A percentile compares a stretch with the other conserved stretches of the same genome.
These are phyloP conservation scores for Parathielavia hyrcaniae DNA, from an alignment of 495 filamentous ascomycete genomes.

Conservation along the genomic window DNA sequence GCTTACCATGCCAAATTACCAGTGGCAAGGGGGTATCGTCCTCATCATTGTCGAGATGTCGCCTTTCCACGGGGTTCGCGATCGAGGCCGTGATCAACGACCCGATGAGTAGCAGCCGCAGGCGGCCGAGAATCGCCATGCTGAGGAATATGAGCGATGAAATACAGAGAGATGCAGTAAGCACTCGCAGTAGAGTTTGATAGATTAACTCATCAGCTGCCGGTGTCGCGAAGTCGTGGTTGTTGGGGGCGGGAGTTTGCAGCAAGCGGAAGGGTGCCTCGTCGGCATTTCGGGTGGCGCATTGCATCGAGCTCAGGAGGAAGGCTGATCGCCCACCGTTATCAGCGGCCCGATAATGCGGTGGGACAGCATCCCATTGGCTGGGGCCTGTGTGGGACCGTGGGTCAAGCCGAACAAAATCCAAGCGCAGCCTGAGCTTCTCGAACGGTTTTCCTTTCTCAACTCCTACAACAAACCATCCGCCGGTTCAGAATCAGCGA, in stretches of 20 bases:
- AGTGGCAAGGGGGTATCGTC: slow-evolving; percentile 67
- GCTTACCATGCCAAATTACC: slow-evolving; percentile 86
- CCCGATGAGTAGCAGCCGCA: slow-evolving; percentile 25
- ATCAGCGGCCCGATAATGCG: neutral
- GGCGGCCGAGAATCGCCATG: slow-evolving; percentile 22
- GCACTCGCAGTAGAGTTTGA: neutral
- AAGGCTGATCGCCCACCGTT: neutral
- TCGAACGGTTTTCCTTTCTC: too few species aligned
- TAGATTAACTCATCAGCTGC: neutral
- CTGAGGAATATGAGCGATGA: neutral
- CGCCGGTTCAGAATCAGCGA: too few species aligned
- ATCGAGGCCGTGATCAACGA: slow-evolving; percentile 27
- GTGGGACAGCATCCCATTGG: too few species aligned
- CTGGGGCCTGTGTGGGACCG: too few species aligned
- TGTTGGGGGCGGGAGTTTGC: neutral
- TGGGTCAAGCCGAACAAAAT: too few species aligned
- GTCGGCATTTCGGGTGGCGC: neutral
- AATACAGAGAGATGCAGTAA: neutral
- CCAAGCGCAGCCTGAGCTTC: too few species aligned
- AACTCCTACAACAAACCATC: too few species aligned
- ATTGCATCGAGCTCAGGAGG: too few species aligned
- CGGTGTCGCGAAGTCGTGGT: neutral
- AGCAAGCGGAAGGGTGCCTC: neutral
- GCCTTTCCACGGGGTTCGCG: slow-evolving; percentile 24
- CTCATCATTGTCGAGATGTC: slow-evolving; percentile 27